phyloP scores from a whole-genome alignment of 805 yeast genomes.

The Metschnikowia aberdeeniae region DNA sequence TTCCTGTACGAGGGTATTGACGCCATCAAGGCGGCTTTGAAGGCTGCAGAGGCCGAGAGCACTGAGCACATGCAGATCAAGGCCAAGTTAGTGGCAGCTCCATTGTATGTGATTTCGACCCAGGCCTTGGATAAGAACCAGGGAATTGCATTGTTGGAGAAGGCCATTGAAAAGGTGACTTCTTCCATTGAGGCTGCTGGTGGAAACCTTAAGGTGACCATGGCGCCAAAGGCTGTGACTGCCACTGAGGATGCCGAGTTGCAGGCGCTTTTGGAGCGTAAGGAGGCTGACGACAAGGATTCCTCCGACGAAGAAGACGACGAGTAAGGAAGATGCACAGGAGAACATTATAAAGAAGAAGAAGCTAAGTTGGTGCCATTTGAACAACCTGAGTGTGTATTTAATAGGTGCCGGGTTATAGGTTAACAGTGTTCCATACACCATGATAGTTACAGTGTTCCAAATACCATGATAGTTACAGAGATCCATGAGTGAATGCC shows the following conservation, averaged over 20 bases:
- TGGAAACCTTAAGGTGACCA: constrained; percentile 86
- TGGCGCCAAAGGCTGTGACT: constrained; percentile 99
- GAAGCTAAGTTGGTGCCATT: no score
- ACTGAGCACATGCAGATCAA: constrained; percentile 85
- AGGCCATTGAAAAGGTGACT: constrained; percentile 74
- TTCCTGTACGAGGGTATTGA: constrained; percentile 97
- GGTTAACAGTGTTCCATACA: no score
- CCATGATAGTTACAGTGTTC: no score
- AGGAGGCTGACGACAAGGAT: constrained; percentile 82
- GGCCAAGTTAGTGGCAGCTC: constrained; percentile 96
- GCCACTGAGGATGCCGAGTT: constrained; percentile 98
- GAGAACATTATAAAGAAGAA: no score
- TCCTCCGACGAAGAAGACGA: constrained; percentile 76
- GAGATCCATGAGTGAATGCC: no score
- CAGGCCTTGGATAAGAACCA: constrained; percentile 87
- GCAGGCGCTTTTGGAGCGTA: constrained; percentile 90
- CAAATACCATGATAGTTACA: no score
- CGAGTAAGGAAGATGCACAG: constrained; percentile 13
- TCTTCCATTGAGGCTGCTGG: constrained; percentile 67
- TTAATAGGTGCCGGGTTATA: no score
- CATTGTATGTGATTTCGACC: constrained; percentile 88
- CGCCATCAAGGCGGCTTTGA: constrained; percentile 87
- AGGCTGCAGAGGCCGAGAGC: constrained; percentile 78
- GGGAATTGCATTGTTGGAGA: constrained; percentile 75
- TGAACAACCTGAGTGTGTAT: no score